These are phyloP conservation scores for Homolaphlyctis polyrhiza DNA, from an alignment of 371 early-diverging fungal species.

Conservation along the genomic window DNA sequence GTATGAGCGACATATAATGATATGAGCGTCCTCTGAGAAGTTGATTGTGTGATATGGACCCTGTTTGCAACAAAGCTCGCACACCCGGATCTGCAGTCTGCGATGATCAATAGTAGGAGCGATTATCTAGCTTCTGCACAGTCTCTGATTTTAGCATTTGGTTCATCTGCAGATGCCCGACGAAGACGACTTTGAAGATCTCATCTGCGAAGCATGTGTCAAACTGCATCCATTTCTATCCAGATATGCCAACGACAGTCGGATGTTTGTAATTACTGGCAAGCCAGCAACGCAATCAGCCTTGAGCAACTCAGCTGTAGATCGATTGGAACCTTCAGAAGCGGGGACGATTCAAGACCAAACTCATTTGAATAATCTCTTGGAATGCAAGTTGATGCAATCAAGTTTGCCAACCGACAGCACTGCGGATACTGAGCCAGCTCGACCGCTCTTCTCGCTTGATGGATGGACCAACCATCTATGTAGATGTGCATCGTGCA, in stretches of 20 bases:
- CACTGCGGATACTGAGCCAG: too few species aligned
- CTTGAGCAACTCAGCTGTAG: too few species aligned
- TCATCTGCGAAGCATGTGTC: constrained; percentile 73
- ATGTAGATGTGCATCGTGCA: constrained; percentile 29
- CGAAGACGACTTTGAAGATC: constrained; percentile 67
- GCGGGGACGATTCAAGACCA: too few species aligned
- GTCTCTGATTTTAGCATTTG: neutral
- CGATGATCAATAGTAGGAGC: neutral
- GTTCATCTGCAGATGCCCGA: constrained; percentile 49
- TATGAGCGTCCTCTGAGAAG: too few species aligned
- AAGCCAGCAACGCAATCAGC: neutral
- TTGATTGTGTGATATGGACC: neutral
- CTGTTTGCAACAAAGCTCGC: neutral
- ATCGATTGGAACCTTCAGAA: too few species aligned
- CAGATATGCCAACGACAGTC: neutral
- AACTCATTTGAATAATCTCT: too few species aligned
- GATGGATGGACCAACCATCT: constrained; percentile 45
- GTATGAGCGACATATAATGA: too few species aligned
- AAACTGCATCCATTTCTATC: constrained; percentile 41
- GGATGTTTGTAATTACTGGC: constrained; percentile 2
- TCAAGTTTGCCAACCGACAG: too few species aligned
- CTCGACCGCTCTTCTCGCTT: constrained; percentile 43
- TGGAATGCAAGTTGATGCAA: too few species aligned
- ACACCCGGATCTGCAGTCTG: neutral
- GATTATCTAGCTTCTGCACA: neutral